A percentile compares a stretch with the other conserved stretches of the same genome.
phyloP scores from a whole-genome alignment of 2,329 filamentous ascomycete species.

The Verticillium longisporum region DNA sequence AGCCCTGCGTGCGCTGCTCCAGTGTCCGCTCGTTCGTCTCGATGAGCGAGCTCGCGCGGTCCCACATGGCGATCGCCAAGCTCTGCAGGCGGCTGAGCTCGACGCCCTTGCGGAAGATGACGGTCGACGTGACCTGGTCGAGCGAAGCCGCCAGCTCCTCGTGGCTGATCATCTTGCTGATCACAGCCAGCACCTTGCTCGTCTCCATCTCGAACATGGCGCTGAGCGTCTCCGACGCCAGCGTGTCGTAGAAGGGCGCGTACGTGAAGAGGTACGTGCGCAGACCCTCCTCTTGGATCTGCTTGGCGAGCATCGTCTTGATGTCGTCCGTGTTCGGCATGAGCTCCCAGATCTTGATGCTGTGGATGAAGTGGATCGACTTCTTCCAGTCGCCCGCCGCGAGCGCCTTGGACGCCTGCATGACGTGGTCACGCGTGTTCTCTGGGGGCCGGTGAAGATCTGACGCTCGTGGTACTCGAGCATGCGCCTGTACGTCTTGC shows the following conservation, averaged over 20 bases:
- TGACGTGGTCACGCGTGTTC: conserved; percentile 98
- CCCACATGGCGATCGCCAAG: conserved; percentile 84
- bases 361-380: conserved; percentile 85
- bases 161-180: conserved; percentile 99
- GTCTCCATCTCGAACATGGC: conserved; percentile 92
- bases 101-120: conserved; percentile 99
- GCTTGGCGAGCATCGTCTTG: conserved; percentile 93
- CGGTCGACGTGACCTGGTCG: conserved; percentile 93
- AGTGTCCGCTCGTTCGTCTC: conserved; percentile 96
- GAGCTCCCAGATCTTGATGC: conserved; percentile 99
- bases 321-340: conserved; percentile 90
- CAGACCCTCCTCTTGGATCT: conserved; percentile 97
- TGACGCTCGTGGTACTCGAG: conserved; percentile 99
- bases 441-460: conserved; percentile 98
- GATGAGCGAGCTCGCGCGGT: conserved; percentile 94
- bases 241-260: conserved; percentile 96
- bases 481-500: conserved; percentile 99
- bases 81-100: conserved; percentile 95
- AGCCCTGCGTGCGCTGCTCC: conserved; percentile 94
- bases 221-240: conserved; percentile 77
- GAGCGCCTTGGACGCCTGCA: conserved; percentile 96
- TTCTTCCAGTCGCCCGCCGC: conserved; percentile 99
- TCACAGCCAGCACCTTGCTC: conserved; percentile 86
- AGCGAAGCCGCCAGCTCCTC: conserved; percentile 94
- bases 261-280: conserved; percentile 99